Conservation (phyloP, 306 rosid species). For the Ormosia semicastrata region DNA sequence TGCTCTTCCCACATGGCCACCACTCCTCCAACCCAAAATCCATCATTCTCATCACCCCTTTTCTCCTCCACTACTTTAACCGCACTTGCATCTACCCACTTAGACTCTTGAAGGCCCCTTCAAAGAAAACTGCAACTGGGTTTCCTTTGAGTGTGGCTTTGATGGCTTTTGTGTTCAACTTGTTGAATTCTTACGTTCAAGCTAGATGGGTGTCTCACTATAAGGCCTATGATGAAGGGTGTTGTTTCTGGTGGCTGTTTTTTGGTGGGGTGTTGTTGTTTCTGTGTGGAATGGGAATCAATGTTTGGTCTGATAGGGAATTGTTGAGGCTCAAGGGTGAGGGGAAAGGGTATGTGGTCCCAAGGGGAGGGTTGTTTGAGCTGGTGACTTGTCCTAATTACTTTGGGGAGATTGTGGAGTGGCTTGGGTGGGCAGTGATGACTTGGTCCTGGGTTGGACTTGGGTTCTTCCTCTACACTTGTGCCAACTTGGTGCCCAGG, state of each 20-base stretch:
- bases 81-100: constrained; percentile 70
- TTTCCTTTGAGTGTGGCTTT: constrained; percentile 59
- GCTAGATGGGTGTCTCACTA: constrained; percentile 66
- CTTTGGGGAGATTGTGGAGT: constrained; percentile 75
- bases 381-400: constrained; percentile 80
- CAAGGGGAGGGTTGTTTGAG: constrained; percentile 72
- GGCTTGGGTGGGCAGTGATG: constrained; percentile 87
- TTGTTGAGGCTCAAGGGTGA: constrained; percentile 53
- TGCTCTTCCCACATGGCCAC: constrained; percentile 60
- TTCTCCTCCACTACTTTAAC: constrained; percentile 68
- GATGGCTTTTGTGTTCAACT: constrained; percentile 57
- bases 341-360: constrained; percentile 71
- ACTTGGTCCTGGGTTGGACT: constrained; percentile 74
- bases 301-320: constrained; percentile 63
- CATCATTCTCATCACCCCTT: constrained; percentile 53
- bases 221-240: constrained; percentile 25
- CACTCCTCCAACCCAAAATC: constrained; percentile 57
- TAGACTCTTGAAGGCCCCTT: constrained; percentile 27
- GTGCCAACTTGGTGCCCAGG: constrained; percentile 78
- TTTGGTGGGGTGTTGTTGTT: constrained; percentile 45
- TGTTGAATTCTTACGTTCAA: constrained; percentile 66
- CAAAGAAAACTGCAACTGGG: neutral
- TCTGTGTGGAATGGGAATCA: constrained; percentile 54
- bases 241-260: constrained; percentile 55
- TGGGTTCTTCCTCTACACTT: constrained; percentile 67